Evolutionary conservation across 2,329 filamentous ascomycete species (phyloP).

Genomic region (Ophiostoma perfectum): DNA sequence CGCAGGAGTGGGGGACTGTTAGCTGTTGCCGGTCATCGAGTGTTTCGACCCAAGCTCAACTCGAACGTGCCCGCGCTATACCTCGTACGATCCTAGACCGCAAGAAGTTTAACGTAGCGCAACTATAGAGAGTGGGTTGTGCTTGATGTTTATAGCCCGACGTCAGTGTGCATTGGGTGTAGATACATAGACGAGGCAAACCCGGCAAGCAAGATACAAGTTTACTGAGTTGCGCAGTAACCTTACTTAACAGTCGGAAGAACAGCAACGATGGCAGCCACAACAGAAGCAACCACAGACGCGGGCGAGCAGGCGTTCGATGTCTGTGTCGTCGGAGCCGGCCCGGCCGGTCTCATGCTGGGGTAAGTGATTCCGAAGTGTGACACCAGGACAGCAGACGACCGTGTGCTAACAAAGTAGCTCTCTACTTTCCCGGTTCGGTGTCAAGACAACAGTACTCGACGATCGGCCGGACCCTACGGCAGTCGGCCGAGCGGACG

Average conservation of each 20-base stretch:
- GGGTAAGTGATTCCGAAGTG: conserved; percentile 32
- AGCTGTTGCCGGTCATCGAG: too few species aligned
- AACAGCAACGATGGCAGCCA: not conserved
- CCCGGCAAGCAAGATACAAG: not conserved
- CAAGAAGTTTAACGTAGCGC: not conserved
- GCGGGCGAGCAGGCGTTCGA: conserved; percentile 13
- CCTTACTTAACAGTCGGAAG: not conserved
- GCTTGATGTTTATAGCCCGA: too few species aligned
- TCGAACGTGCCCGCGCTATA: not conserved
- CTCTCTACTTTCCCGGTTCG: conserved; percentile 47
- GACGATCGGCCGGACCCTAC: conserved; percentile 24
- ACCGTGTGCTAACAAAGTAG: conserved; percentile 8
- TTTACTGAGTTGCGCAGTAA: not conserved
- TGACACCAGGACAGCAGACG: not conserved
- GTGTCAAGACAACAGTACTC: conserved; percentile 35
- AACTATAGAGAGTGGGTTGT: not conserved
- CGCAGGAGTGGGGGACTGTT: not conserved
- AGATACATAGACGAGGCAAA: conserved; percentile 9
- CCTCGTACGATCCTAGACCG: not conserved
- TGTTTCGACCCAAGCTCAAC: too few species aligned
- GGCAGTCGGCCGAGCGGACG: conserved; percentile 56
- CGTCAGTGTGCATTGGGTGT: not conserved
- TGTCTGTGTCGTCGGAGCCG: conserved; percentile 30
- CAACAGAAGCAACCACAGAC: not conserved
- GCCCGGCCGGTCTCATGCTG: conserved; percentile 39